Evolutionary conservation across 441 rosid genomes (phyloP).

Genomic region (Lagerstroemia fauriei): DNA sequence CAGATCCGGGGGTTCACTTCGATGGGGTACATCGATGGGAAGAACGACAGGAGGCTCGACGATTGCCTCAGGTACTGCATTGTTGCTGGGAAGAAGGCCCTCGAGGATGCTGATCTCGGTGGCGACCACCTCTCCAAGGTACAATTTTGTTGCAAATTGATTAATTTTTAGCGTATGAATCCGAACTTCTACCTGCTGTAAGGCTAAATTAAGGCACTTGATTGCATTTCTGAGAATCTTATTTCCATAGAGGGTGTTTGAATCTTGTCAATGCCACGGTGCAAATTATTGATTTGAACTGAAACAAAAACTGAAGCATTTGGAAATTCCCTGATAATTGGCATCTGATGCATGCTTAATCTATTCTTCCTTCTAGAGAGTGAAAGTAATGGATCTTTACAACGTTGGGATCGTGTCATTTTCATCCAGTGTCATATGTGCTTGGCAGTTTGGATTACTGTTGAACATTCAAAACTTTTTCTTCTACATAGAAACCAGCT

Average conservation of each 20-base stretch:
- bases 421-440: background rate
- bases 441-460: background rate
- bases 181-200: background rate
- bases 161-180: background rate
- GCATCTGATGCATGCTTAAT: background rate
- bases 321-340: background rate
- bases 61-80: slow-evolving; percentile 94
- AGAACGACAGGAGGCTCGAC: slow-evolving; percentile 88
- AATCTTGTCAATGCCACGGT: background rate
- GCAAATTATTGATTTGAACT: background rate
- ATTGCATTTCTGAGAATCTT: background rate
- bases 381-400: background rate
- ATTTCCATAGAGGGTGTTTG: background rate
- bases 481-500: background rate
- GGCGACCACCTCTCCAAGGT: slow-evolving; percentile 71
- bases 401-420: background rate
- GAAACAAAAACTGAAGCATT: background rate
- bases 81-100: slow-evolving; percentile 93
- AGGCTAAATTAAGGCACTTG: background rate
- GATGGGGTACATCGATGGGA: slow-evolving; percentile 82
- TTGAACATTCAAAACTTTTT: too few relatives aligned
- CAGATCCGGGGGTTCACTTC: slow-evolving; percentile 89
- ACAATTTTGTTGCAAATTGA: background rate
- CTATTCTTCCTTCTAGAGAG: background rate
- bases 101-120: slow-evolving; percentile 85